Evolutionary conservation across 305 asterid genomes (phyloP).

Genomic region (Fraxinus paxiana): DNA sequence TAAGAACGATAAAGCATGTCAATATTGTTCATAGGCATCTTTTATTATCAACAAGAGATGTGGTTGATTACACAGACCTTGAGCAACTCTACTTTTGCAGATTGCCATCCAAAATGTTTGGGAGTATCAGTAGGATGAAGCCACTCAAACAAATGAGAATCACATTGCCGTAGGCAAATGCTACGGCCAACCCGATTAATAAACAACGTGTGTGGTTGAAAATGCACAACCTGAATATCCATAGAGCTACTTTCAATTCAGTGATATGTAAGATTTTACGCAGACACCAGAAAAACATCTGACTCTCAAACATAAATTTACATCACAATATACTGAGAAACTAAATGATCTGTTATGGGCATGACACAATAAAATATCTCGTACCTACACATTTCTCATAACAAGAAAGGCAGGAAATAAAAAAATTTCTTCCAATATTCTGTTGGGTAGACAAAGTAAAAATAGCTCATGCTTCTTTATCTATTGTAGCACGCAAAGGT

Average conservation of each 20-base stretch:
- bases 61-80: conserved; percentile 52
- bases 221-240: conserved; percentile 76
- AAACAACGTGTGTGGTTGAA: conserved; percentile 87
- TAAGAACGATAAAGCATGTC: conserved; percentile 28
- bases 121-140: conserved; percentile 84
- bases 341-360: neutral
- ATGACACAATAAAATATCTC: neutral
- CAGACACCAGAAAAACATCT: neutral
- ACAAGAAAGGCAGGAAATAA: conserved; percentile 11
- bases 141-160: conserved; percentile 70
- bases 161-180: conserved; percentile 73
- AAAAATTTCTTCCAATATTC: neutral
- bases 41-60: conserved; percentile 18
- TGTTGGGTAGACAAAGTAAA: neutral
- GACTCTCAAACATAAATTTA: neutral
- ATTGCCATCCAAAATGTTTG: conserved; percentile 75
- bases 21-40: conserved; percentile 14
- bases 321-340: neutral
- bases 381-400: conserved; percentile 17
- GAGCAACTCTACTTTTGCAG: conserved; percentile 68
- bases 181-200: conserved; percentile 76
- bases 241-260: conserved; percentile 16
- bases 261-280: neutral
- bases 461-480: neutral
- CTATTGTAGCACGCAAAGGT: neutral